Conservation (phyloP, 129 eudicot species). For the Helichrysum umbraculigerum region DNA sequence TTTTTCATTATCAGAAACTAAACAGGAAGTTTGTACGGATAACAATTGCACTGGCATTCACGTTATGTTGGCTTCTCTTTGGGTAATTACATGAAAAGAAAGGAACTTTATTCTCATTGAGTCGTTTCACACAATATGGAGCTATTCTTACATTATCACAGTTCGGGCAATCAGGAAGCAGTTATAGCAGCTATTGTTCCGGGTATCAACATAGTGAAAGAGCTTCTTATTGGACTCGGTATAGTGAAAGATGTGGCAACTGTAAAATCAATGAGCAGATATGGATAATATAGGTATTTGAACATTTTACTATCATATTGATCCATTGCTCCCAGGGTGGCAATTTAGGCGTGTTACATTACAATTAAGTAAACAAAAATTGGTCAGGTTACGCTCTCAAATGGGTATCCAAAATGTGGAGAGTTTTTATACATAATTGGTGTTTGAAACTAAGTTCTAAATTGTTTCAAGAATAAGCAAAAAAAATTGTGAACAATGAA, state of each 20-base stretch:
- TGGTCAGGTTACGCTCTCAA: too few relatives aligned
- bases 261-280: slow-evolving; percentile 12
- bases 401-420: too few relatives aligned
- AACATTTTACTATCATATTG: not conserved
- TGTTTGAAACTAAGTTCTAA: too few relatives aligned
- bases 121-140: not conserved
- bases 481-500: too few relatives aligned
- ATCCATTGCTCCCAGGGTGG: too few relatives aligned
- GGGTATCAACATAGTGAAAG: slow-evolving; percentile 7
- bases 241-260: not conserved
- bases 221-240: slow-evolving; percentile 4
- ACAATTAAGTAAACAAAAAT: too few relatives aligned
- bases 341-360: too few relatives aligned
- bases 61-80: slow-evolving; percentile 95
- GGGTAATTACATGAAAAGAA: slow-evolving; percentile 43
- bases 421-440: too few relatives aligned
- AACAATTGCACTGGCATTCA: slow-evolving; percentile 68
- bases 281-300: not conserved
- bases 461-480: too few relatives aligned
- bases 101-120: not conserved
- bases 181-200: slow-evolving; percentile 7
- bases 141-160: not conserved
- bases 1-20: slow-evolving; percentile 49
- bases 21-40: slow-evolving; percentile 82
- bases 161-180: slow-evolving; percentile 1